Conservation (phyloP, 495 filamentous ascomycete species). For the Chaetomium tenue region DNA sequence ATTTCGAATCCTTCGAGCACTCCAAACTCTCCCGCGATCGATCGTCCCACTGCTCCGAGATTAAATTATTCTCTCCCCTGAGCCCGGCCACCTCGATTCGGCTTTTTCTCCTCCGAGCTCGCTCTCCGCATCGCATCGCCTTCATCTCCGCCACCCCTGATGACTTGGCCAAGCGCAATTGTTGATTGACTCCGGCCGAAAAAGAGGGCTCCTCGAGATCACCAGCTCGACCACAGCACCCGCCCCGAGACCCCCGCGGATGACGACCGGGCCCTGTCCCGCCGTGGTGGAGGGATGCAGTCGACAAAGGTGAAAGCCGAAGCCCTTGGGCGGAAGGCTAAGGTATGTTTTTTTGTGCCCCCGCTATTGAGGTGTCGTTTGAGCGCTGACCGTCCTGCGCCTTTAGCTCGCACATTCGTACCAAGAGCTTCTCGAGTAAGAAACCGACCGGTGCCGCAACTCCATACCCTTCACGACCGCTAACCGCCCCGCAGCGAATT, state of each 20-base stretch:
- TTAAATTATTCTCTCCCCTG: neutral
- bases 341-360: constrained; percentile 57
- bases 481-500: constrained; percentile 69
- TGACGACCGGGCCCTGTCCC: constrained; percentile 30
- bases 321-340: constrained; percentile 87
- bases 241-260: constrained; percentile 17
- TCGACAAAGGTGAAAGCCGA: constrained; percentile 75
- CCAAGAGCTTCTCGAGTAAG: constrained; percentile 91
- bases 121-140: neutral
- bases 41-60: neutral
- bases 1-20: neutral
- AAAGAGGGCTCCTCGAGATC: neutral
- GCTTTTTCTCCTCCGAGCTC: neutral
- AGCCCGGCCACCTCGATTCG: neutral
- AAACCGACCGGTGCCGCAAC: neutral
- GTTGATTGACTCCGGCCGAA: constrained; percentile 4
- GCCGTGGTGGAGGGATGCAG: constrained; percentile 50
- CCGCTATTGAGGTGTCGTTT: neutral
- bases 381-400: constrained; percentile 28
- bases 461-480: constrained; percentile 16
- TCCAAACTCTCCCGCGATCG: neutral
- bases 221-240: neutral
- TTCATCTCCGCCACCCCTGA: neutral
- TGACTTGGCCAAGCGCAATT: neutral
- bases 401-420: constrained; percentile 91